phyloP scores from a whole-genome alignment of 1,284 basidiomycete genomes.

The Cutaneotrichosporon cyanovorans region DNA sequence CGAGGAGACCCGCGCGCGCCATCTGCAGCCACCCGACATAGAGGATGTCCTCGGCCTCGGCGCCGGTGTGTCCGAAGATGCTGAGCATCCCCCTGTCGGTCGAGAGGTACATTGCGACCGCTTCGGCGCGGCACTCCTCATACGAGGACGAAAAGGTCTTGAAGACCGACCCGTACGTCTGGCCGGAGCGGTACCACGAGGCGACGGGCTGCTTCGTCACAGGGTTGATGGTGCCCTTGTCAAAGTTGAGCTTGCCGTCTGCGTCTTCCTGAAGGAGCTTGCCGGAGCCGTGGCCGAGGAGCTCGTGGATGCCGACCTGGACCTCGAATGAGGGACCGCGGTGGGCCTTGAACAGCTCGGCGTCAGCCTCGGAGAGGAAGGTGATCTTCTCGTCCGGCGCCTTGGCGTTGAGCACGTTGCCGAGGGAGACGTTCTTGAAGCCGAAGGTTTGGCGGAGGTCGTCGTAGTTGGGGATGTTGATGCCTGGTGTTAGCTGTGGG shows the following conservation, averaged over 20 bases:
- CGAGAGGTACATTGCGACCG: constrained; percentile 15
- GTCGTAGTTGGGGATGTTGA: constrained; percentile 14
- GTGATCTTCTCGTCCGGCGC: constrained; percentile 19
- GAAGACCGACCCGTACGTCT: constrained; percentile 15
- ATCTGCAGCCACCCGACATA: constrained; percentile 74
- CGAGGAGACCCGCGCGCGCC: constrained; percentile 71
- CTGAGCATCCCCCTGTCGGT: constrained; percentile 12
- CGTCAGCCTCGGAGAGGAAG: constrained; percentile 13
- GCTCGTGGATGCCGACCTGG: constrained; percentile 21
- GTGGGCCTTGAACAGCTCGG: constrained; percentile 9
- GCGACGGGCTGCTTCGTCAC: constrained; percentile 15
- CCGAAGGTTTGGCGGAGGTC: constrained; percentile 13
- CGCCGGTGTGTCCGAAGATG: constrained; percentile 16
- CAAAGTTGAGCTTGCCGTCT: constrained; percentile 16
- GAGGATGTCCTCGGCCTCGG: constrained; percentile 53
- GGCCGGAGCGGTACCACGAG: constrained; percentile 15
- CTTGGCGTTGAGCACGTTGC: constrained; percentile 19
- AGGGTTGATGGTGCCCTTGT: constrained; percentile 10
- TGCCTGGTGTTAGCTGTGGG: background rate
- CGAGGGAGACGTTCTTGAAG: constrained; percentile 19
- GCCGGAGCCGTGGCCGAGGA: constrained; percentile 17
- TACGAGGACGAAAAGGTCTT: constrained; percentile 13
- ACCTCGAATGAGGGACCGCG: constrained; percentile 18
- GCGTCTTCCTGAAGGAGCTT: constrained; percentile 15
- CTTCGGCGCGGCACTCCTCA: constrained; percentile 19